Conservation (phyloP, 1,284 basidiomycete genomes). For the Cutaneotrichosporon cavernicola region DNA sequence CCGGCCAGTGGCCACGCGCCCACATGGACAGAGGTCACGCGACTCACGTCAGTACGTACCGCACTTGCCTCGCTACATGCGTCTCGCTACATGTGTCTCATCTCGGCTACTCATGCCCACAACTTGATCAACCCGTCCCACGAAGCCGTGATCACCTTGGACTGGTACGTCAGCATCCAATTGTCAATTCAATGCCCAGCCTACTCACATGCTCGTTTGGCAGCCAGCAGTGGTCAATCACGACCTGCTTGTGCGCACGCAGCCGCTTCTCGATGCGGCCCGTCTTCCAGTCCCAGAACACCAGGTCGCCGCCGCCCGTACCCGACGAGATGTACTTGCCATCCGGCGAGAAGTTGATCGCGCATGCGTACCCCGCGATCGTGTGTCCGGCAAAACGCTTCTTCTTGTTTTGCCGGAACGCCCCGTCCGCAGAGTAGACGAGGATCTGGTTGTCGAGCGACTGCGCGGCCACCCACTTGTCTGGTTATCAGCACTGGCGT, state of each 20-base stretch:
- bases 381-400: slow-evolving; percentile 97
- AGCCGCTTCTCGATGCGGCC: slow-evolving; percentile 86
- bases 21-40: neutral
- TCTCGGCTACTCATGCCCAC: slow-evolving; percentile 61
- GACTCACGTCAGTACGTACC: neutral
- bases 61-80: neutral
- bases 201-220: slow-evolving; percentile 89
- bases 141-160: slow-evolving; percentile 90
- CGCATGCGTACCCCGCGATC: slow-evolving; percentile 93
- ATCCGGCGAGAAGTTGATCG: slow-evolving; percentile 94
- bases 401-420: slow-evolving; percentile 96
- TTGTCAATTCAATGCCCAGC: neutral
- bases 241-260: slow-evolving; percentile 86
- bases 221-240: slow-evolving; percentile 96
- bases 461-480: slow-evolving; percentile 95
- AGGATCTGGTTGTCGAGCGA: slow-evolving; percentile 98
- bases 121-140: slow-evolving; percentile 98
- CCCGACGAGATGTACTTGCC: slow-evolving; percentile 94
- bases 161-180: slow-evolving; percentile 56
- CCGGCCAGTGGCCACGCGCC: neutral
- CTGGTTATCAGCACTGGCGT: slow-evolving; percentile 53
- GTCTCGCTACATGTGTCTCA: neutral
- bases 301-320: slow-evolving; percentile 88
- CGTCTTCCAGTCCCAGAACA: slow-evolving; percentile 99
- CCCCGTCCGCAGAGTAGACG: slow-evolving; percentile 87